These are phyloP conservation scores for Pichia occidentalis DNA, from an alignment of 805 yeast species.

Conservation along the genomic window DNA sequence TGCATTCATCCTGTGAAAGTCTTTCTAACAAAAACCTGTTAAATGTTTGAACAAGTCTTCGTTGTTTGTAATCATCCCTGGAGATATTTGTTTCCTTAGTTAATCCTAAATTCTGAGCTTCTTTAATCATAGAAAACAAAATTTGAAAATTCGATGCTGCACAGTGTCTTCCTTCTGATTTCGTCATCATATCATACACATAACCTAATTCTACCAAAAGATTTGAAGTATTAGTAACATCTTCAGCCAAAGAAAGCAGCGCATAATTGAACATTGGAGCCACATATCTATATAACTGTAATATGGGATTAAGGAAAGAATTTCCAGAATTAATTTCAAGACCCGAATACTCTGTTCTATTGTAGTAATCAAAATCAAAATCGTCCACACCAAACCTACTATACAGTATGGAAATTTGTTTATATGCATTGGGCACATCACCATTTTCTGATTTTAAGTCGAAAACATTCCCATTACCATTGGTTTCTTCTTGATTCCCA, in stretches of 20 bases:
- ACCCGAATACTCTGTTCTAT: constrained; percentile 69
- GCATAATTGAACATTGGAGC: constrained; percentile 67
- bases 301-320: constrained; percentile 66
- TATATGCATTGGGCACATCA: constrained; percentile 66
- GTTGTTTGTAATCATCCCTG: constrained; percentile 38
- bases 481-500: constrained; percentile 3
- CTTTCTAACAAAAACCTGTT: constrained; percentile 52
- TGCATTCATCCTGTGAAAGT: constrained; percentile 43
- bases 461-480: constrained; percentile 21
- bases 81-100: constrained; percentile 43
- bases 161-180: constrained; percentile 73
- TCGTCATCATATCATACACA: constrained; percentile 82
- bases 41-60: constrained; percentile 45
- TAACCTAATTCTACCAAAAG: constrained; percentile 80
- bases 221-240: constrained; percentile 41
- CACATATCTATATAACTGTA: constrained; percentile 74
- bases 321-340: constrained; percentile 83
- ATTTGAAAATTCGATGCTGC: constrained; percentile 74
- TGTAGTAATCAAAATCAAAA: constrained; percentile 84
- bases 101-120: constrained; percentile 48
- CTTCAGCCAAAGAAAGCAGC: constrained; percentile 48
- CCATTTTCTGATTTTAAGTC: constrained; percentile 30
- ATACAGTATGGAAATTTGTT: constrained; percentile 68
- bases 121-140: constrained; percentile 40
- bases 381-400: constrained; percentile 90